These are phyloP conservation scores for Penicillium argentinense DNA, from an alignment of 495 filamentous ascomycete species.

Conservation along the genomic window DNA sequence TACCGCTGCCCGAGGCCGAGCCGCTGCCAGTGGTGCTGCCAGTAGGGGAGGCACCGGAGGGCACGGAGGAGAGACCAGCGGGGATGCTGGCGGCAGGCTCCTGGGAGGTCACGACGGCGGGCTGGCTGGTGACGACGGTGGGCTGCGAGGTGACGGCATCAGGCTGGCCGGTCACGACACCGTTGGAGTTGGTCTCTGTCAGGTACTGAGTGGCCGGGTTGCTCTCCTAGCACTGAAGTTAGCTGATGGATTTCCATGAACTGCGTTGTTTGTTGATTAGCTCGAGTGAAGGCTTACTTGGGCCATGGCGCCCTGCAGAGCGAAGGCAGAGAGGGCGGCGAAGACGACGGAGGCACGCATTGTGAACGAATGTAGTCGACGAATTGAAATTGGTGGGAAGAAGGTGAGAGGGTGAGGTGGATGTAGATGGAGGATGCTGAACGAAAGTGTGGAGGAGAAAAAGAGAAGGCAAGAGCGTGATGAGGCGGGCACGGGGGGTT, in stretches of 20 bases:
- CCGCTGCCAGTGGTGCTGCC: constrained; percentile 5
- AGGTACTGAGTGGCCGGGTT: constrained; percentile 48
- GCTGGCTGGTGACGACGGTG: constrained; percentile 39
- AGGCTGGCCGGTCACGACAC: constrained; percentile 56
- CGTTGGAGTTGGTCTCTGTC: constrained; percentile 53
- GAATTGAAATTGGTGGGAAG: background rate
- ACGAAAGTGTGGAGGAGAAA: constrained; percentile 1
- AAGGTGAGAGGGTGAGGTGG: background rate
- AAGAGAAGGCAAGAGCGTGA: constrained; percentile 1
- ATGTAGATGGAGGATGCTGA: background rate
- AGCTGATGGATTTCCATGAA: background rate
- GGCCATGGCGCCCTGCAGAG: constrained; percentile 23
- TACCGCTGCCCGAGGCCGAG: constrained; percentile 2
- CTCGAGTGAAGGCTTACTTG: constrained; percentile 3
- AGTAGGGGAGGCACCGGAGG: constrained; percentile 11
- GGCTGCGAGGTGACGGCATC: constrained; percentile 34
- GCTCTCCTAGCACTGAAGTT: constrained; percentile 11
- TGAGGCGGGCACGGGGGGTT: constrained; percentile 6
- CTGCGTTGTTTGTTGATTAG: constrained; percentile 16
- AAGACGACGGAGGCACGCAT: constrained; percentile 45
- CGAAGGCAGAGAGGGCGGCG: constrained; percentile 43
- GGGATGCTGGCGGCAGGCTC: constrained; percentile 47
- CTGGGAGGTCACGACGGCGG: constrained; percentile 44
- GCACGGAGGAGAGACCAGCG: constrained; percentile 38
- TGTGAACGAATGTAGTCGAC: constrained; percentile 18